Evolutionary conservation across 257 asterid species (phyloP), one percentile per base, ranked within the genome.

Genomic region (Oldenlandia corymbosa): DNA sequence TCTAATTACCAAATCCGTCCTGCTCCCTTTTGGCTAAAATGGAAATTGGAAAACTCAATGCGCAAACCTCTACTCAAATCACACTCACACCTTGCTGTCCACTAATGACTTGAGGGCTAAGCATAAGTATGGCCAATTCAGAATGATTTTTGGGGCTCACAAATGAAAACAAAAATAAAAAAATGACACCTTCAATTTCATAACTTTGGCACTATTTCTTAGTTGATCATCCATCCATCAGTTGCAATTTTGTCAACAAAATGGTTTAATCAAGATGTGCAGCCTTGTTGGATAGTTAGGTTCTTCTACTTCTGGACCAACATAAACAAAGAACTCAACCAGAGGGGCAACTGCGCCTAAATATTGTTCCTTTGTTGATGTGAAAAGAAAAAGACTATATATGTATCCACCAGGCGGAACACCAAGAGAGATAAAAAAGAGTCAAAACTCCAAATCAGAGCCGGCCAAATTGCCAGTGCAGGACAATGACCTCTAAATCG

Each of bases 221-320:
- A 34, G 39, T n/a, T n/a, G n/a, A n/a, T n/a, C n/a, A n/a, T n/a
- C n/a, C n/a, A n/a, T n/a, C n/a, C n/a, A n/a, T n/a, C n/a, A n/a
- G n/a, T n/a, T n/a, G n/a, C n/a, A n/a, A n/a, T n/a, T n/a, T n/a
- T n/a, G n/a, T n/a, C n/a, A n/a, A 5, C 45, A 41, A 34, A 34
- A 34, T 34, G 39, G 39, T 34, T 34, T 34, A 34, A 34, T 34
- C 39, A 34, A 34, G 39, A 34, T 34, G 4, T 34, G 39, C 54
- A 14, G 10, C 14, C 21, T 6, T 17, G 31, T 4, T 28, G 21
- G 53, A 46, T 11, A 18, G 12, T 47, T 45, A 46, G 17, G 41
- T 46, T 62, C n/a, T n/a, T n/a, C 67, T 46, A 47, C 57, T 62
- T 62, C 26, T 31, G 31, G 67, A 34, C 45, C 28, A 62, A 47